phyloP scores from a whole-genome alignment of 257 asterid genomes.

The Gentiana dahurica region DNA sequence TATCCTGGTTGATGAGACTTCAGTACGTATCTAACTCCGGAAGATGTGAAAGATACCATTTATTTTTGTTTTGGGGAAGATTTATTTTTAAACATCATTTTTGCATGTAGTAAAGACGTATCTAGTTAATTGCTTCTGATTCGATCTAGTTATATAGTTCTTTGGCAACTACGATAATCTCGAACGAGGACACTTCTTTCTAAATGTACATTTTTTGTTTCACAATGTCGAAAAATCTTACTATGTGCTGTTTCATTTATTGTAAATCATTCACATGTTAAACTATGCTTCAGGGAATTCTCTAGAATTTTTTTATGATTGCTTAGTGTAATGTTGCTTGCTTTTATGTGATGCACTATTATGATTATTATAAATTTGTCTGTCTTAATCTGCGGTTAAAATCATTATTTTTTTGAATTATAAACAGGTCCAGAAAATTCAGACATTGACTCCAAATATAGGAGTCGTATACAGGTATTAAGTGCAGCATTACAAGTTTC shows the following conservation, averaged over 20 bases:
- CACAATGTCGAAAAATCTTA: too few relatives aligned
- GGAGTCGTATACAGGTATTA: slow-evolving; percentile 96
- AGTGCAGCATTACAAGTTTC: neutral
- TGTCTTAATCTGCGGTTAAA: too few relatives aligned
- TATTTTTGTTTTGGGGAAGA: neutral
- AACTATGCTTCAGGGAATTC: too few relatives aligned
- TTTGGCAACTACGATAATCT: neutral
- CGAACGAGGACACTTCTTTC: too few relatives aligned
- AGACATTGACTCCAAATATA: slow-evolving; percentile 82
- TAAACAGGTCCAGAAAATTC: slow-evolving; percentile 92
- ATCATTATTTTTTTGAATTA: slow-evolving; percentile 1
- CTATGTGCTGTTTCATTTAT: too few relatives aligned
- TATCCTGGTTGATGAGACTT: slow-evolving; percentile 91
- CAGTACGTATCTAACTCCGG: slow-evolving; percentile 43
- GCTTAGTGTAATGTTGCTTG: too few relatives aligned
- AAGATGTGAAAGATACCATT: too few relatives aligned
- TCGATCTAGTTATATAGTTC: neutral
- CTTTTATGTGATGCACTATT: too few relatives aligned
- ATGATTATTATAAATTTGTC: too few relatives aligned
- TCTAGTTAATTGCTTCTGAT: neutral
- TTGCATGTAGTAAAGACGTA: neutral
- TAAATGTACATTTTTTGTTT: too few relatives aligned
- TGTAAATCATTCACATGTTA: too few relatives aligned
- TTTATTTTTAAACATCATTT: neutral
- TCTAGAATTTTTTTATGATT: too few relatives aligned